phyloP scores from a whole-genome alignment of 371 early-diverging fungal species.

The Actinomortierella ambigua region DNA sequence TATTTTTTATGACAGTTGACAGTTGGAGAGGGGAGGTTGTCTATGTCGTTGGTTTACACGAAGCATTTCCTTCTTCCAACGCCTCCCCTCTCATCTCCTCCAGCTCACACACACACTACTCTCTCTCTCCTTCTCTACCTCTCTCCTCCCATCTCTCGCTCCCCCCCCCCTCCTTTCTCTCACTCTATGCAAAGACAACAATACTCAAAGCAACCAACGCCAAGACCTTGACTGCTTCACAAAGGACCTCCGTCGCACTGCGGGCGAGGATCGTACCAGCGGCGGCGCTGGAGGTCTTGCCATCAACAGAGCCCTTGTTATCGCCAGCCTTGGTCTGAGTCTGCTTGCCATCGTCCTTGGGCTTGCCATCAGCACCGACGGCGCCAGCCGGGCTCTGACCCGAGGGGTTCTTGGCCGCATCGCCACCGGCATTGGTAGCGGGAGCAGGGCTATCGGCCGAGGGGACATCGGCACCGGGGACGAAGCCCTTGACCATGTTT shows the following conservation, averaged over 20 bases:
- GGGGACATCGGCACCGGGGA: constrained; percentile 6
- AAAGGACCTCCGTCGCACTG: constrained; percentile 4
- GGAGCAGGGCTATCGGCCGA: neutral
- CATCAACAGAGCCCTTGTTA: neutral
- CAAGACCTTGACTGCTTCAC: constrained; percentile 13
- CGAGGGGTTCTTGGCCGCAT: neutral
- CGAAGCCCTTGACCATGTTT: constrained; percentile 15
- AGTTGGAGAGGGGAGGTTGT: no score
- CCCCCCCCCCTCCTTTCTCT: neutral
- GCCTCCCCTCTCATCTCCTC: no score
- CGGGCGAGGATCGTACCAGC: neutral
- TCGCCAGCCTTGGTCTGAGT: neutral
- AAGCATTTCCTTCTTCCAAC: no score
- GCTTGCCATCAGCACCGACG: no score
- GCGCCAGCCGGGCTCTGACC: no score
- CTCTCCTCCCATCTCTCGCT: neutral
- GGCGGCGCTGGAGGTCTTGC: neutral
- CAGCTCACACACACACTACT: no score
- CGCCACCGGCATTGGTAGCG: neutral
- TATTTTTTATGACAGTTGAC: no score
- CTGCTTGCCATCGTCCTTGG: no score
- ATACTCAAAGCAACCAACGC: constrained; percentile 17
- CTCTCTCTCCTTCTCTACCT: neutral
- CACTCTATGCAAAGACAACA: constrained; percentile 20
- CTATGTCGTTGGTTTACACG: no score